Evolutionary conservation across 805 yeast genomes (phyloP).

Genomic region (Jamesozyma jinghongensis): DNA sequence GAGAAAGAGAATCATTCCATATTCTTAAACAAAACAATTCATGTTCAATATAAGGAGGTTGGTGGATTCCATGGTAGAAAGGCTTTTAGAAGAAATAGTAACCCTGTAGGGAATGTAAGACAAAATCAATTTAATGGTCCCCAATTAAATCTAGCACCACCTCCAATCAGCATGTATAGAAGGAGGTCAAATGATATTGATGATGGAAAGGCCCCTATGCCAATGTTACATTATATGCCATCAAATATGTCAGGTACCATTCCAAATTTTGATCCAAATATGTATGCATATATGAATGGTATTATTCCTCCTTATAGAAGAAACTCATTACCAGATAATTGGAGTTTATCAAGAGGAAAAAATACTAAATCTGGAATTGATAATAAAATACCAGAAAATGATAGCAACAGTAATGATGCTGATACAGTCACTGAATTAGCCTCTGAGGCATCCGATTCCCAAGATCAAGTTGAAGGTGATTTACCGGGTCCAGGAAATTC

Average conservation of each 20-base stretch:
- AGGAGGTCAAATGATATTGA: conserved; percentile 27
- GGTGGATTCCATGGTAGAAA: conserved; percentile 22
- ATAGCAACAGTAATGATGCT: neutral
- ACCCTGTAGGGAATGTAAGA: conserved; percentile 13
- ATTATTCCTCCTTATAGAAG: conserved; percentile 13
- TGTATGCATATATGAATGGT: conserved; percentile 12
- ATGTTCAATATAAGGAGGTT: conserved; percentile 73
- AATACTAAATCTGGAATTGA: conserved; percentile 5
- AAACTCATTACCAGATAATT: conserved; percentile 16
- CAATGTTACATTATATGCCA: conserved; percentile 8
- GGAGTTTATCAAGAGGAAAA: conserved; percentile 12
- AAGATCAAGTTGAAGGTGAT: conserved; percentile 7
- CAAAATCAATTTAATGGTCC: conserved; percentile 24
- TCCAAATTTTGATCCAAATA: conserved; percentile 15
- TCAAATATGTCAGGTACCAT: conserved; percentile 6
- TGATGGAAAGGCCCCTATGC: conserved; percentile 3
- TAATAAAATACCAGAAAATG: conserved; percentile 1
- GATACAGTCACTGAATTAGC: conserved; percentile 16
- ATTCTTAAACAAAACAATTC: conserved; percentile 65
- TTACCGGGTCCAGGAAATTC: conserved; percentile 6
- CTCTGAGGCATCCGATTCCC: conserved; percentile 20
- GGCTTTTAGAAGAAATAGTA: conserved; percentile 16
- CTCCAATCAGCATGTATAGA: conserved; percentile 59
- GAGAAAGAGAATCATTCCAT: conserved; percentile 77
- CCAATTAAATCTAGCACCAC: conserved; percentile 59